Conservation (phyloP, 345 rosid genomes). For the Salix udensis region DNA sequence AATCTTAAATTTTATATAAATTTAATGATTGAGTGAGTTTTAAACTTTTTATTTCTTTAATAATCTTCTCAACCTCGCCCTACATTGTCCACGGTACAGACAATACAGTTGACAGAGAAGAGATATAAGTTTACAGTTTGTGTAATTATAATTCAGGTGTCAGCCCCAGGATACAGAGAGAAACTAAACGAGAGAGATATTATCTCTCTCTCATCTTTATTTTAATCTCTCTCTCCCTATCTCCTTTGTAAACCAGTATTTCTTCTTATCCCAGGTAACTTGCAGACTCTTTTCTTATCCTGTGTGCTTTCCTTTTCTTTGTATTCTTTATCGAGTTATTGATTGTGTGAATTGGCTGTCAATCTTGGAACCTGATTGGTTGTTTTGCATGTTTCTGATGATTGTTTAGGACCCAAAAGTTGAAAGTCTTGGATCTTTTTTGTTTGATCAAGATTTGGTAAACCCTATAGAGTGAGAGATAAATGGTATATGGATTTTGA, state of each 20-base stretch:
- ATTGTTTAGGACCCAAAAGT: not conserved
- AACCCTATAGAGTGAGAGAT: slow-evolving; percentile 3
- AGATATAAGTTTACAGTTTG: not conserved
- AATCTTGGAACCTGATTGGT: not conserved
- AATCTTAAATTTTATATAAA: too few species aligned
- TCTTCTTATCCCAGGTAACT: not conserved
- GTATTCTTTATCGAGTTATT: not conserved
- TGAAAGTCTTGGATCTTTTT: not conserved
- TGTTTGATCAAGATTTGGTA: not conserved
- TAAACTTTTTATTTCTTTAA: not conserved
- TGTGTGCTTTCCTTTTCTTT: not conserved
- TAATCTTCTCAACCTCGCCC: not conserved
- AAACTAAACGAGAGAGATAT: not conserved
- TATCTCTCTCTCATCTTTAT: not conserved
- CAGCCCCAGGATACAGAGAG: not conserved
- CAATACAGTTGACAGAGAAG: not conserved
- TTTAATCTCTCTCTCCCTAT: not conserved
- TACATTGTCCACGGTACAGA: not conserved
- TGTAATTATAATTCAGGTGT: slow-evolving; percentile 1
- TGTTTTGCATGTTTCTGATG: not conserved
- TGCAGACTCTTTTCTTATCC: not conserved
- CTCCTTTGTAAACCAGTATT: not conserved
- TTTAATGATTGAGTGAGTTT: too few species aligned
- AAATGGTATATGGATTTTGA: not conserved
- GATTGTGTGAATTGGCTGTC: not conserved